These are phyloP conservation scores for Chlamydomonas reinhardtii DNA, from an alignment of 163 green algal species.

Conservation along the genomic window DNA sequence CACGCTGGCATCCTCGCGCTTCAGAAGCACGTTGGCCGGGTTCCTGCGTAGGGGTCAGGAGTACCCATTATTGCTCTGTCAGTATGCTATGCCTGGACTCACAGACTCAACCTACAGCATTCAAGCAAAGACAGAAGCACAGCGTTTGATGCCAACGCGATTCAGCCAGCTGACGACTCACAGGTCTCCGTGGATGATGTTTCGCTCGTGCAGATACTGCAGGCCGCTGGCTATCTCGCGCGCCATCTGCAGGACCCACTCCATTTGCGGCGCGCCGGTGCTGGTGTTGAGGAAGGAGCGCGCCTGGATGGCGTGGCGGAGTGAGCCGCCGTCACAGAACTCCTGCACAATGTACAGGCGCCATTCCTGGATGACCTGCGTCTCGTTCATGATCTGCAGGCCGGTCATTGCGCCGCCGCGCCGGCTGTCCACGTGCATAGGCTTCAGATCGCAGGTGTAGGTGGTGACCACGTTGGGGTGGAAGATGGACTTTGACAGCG, in stretches of 20 bases:
- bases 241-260: constrained; percentile 53
- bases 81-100: too few species aligned
- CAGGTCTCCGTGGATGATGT: constrained; percentile 52
- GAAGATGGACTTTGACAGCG: constrained; percentile 49
- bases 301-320: constrained; percentile 45
- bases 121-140: too few species aligned
- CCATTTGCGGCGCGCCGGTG: constrained; percentile 31
- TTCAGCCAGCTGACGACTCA: too few species aligned
- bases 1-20: constrained; percentile 28
- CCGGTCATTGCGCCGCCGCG: constrained; percentile 42
- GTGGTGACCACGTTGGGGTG: constrained; percentile 49
- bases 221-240: constrained; percentile 26
- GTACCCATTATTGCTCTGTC: too few species aligned
- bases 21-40: constrained; percentile 26
- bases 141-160: too few species aligned
- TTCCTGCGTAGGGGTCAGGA: neutral
- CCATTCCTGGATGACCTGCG: constrained; percentile 51
- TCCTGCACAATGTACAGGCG: constrained; percentile 55
- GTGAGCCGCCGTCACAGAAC: constrained; percentile 45
- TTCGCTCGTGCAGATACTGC: constrained; percentile 51
- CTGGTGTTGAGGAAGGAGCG: constrained; percentile 35
- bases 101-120: too few species aligned
- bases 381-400: constrained; percentile 45
- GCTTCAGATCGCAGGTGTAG: constrained; percentile 53
- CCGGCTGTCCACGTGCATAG: constrained; percentile 44